These are phyloP conservation scores for Fusarium kyushuense DNA, from an alignment of 2,329 filamentous ascomycete genomes.

Conservation along the genomic window DNA sequence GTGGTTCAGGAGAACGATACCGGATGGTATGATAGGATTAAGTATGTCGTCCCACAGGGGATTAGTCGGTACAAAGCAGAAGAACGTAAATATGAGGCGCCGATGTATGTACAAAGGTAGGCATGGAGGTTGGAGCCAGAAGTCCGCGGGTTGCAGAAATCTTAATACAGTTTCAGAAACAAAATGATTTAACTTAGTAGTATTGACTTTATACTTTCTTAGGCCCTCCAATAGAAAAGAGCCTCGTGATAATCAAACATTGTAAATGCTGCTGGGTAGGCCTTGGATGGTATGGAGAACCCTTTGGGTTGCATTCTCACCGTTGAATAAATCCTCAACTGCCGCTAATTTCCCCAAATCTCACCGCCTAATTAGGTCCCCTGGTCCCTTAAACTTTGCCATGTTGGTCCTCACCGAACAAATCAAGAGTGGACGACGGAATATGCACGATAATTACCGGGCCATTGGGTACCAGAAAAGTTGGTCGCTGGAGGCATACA, in stretches of 20 bases:
- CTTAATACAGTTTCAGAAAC: background rate
- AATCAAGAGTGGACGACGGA: constrained; percentile 17
- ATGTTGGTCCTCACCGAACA: constrained; percentile 46
- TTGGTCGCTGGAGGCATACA: no score
- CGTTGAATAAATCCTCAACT: constrained; percentile 10
- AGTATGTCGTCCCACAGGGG: constrained; percentile 33
- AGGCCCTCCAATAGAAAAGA: constrained; percentile 4
- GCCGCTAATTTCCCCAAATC: constrained; percentile 24
- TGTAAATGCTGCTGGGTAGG: background rate
- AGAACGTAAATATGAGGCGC: background rate
- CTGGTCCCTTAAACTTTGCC: constrained; percentile 29
- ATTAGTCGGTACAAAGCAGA: constrained; percentile 29
- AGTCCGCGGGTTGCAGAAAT: background rate
- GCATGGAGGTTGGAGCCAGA: background rate
- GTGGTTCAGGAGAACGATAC: constrained; percentile 37
- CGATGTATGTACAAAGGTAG: background rate
- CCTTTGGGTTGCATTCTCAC: constrained; percentile 1
- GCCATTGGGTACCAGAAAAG: no score
- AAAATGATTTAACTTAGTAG: background rate
- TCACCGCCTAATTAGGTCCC: constrained; percentile 30
- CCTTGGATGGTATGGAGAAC: background rate
- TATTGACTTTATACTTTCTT: background rate
- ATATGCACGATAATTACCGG: no score
- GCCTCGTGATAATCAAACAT: background rate
- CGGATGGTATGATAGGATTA: constrained; percentile 35